Conservation (phyloP, 208 protist species). For the Leptomonas pyrrhocoris region DNA sequence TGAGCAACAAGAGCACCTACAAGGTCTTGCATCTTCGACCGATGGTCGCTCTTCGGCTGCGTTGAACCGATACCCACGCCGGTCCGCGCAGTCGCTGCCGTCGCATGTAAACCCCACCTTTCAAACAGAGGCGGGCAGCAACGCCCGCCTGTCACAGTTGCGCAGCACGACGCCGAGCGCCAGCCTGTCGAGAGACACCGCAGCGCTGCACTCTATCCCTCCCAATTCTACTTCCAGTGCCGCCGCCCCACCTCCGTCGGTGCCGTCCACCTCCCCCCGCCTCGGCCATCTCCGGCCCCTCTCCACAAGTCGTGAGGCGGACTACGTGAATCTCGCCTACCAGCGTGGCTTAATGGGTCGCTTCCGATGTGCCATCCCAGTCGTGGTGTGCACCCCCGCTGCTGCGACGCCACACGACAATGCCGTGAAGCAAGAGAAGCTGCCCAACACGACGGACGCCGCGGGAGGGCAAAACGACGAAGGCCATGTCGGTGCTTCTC, state of each 20-base stretch:
- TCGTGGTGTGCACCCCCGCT: conserved; percentile 36
- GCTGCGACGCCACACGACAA: conserved; percentile 12
- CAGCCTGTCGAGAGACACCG: not conserved
- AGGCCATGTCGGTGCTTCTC: not conserved
- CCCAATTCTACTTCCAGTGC: too few relatives aligned
- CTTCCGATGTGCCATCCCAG: conserved; percentile 45
- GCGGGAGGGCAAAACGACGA: not conserved
- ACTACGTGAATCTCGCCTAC: conserved; percentile 24
- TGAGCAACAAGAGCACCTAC: not conserved
- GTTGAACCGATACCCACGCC: not conserved
- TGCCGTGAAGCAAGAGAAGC: not conserved
- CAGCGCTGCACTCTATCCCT: not conserved
- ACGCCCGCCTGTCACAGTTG: not conserved
- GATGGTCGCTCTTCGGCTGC: not conserved
- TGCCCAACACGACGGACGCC: not conserved
- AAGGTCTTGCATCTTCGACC: not conserved
- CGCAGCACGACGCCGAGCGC: not conserved
- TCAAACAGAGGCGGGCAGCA: not conserved
- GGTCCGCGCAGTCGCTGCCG: conserved; percentile 1
- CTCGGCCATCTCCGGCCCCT: conserved; percentile 8
- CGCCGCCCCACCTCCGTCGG: too few relatives aligned
- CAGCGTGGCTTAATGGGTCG: conserved; percentile 36
- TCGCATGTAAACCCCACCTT: not conserved
- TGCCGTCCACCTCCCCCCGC: not conserved
- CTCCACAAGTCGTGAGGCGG: conserved; percentile 19